A percentile compares a stretch with the other conserved stretches of the same genome.
Evolutionary conservation across 805 yeast species (phyloP).

Genomic region (Teunomyces atbi): DNA sequence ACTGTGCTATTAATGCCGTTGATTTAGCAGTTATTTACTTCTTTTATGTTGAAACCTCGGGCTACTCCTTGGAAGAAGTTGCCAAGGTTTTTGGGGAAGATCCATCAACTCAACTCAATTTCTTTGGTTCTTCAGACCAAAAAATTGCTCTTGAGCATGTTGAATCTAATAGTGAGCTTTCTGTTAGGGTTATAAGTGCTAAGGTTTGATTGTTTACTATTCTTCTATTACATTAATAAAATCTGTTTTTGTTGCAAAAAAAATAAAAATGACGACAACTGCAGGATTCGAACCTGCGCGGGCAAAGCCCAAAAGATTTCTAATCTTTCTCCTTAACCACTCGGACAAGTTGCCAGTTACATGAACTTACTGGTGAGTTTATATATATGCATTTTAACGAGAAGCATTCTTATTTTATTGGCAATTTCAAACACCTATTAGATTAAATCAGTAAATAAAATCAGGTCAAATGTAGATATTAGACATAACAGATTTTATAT

Average conservation of each 20-base stretch:
- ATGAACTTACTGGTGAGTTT: too few relatives aligned
- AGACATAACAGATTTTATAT: too few relatives aligned
- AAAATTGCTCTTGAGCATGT: background rate
- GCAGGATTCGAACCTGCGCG: conserved; percentile 53
- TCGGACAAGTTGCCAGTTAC: conserved; percentile 44
- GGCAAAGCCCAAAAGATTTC: conserved; percentile 51
- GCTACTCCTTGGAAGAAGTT: conserved; percentile 43
- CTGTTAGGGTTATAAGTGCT: background rate
- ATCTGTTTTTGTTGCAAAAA: too few relatives aligned
- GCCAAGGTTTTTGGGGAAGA: conserved; percentile 41
- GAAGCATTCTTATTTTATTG: too few relatives aligned
- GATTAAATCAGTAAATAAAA: too few relatives aligned
- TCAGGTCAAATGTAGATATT: too few relatives aligned
- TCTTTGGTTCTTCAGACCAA: background rate
- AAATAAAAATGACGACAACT: conserved; percentile 31
- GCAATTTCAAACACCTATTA: too few relatives aligned
- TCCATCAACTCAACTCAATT: conserved; percentile 6
- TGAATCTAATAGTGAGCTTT: background rate
- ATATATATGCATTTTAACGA: too few relatives aligned
- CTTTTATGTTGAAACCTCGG: conserved; percentile 42
- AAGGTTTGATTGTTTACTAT: background rate
- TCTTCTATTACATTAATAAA: background rate
- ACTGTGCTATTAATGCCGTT: conserved; percentile 27
- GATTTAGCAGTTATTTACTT: conserved; percentile 28
- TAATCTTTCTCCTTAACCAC: conserved; percentile 49